Conservation (phyloP, 768 basidiomycete species). For the Kockovaella imperatae region DNA sequence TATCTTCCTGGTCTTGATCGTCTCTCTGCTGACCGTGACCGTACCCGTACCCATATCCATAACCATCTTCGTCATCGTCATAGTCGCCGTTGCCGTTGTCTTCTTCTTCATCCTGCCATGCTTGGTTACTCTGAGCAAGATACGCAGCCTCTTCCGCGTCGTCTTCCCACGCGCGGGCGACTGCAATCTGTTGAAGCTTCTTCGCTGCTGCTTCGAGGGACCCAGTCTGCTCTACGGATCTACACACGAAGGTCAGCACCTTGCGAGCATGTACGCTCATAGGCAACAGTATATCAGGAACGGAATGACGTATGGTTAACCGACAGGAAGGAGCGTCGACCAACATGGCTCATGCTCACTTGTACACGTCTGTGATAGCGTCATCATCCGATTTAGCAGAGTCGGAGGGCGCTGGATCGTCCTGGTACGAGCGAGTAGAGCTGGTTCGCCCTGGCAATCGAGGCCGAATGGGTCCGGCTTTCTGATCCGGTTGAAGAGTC, state of each 20-base stretch:
- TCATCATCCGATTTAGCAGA: constrained; percentile 25
- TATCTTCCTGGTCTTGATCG: constrained; percentile 68
- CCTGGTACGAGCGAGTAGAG: not conserved
- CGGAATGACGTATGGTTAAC: too few species aligned
- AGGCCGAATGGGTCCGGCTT: not conserved
- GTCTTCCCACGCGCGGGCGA: constrained; percentile 10
- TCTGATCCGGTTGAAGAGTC: too few species aligned
- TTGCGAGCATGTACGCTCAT: too few species aligned
- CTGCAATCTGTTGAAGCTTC: constrained; percentile 10
- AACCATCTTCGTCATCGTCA: constrained; percentile 65
- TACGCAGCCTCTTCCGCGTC: constrained; percentile 25
- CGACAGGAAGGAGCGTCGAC: too few species aligned
- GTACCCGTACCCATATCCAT: too few species aligned
- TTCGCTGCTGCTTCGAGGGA: constrained; percentile 27
- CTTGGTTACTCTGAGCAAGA: not conserved
- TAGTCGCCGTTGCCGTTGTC: constrained; percentile 49
- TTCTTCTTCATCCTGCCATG: constrained; percentile 5
- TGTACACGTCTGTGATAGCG: constrained; percentile 27
- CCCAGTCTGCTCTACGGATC: constrained; percentile 19
- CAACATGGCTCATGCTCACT: too few species aligned
- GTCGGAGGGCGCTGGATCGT: constrained; percentile 18
- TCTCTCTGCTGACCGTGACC: constrained; percentile 59
- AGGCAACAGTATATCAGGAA: too few species aligned
- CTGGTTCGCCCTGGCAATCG: not conserved
- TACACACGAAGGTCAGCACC: not conserved